Conservation (phyloP, 129 eudicot species). For the Gnaphalium uliginosum region DNA sequence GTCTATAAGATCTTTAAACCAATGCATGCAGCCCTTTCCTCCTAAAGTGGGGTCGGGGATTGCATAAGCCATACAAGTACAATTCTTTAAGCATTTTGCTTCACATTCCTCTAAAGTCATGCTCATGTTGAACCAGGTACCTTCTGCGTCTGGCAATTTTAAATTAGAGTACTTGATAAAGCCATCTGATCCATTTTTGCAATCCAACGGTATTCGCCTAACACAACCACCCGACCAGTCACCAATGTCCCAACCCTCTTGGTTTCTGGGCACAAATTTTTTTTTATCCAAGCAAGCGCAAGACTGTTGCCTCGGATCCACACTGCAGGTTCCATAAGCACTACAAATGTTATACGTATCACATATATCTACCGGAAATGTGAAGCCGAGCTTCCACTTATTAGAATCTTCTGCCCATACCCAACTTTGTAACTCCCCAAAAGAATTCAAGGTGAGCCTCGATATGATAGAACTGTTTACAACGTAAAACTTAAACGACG, state of each 20-base stretch:
- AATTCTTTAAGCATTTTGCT: conserved; percentile 40
- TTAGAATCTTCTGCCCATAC: conserved; percentile 30
- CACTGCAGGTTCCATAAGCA: conserved; percentile 37
- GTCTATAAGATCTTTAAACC: conserved; percentile 52
- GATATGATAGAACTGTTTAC: conserved; percentile 18
- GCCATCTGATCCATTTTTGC: conserved; percentile 34
- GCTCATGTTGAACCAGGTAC: conserved; percentile 28
- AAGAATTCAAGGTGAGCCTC: conserved; percentile 24
- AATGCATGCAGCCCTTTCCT: conserved; percentile 58
- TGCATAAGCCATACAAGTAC: conserved; percentile 52
- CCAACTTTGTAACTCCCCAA: conserved; percentile 19
- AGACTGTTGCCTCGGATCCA: background rate
- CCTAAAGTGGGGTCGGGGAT: conserved; percentile 20
- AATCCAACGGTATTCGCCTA: conserved; percentile 38
- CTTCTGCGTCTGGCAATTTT: conserved; percentile 43
- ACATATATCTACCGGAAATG: conserved; percentile 39
- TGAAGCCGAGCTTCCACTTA: conserved; percentile 32
- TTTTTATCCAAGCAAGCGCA: conserved; percentile 44
- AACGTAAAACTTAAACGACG: conserved; percentile 24
- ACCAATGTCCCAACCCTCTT: conserved; percentile 26
- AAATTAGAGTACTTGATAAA: conserved; percentile 29
- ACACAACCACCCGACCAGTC: conserved; percentile 61
- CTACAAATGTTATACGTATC: conserved; percentile 41
- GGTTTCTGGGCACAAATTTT: conserved; percentile 38
- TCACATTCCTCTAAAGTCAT: conserved; percentile 43